phyloP scores from a whole-genome alignment of 1,284 basidiomycete genomes.

The Naganishia sp. region DNA sequence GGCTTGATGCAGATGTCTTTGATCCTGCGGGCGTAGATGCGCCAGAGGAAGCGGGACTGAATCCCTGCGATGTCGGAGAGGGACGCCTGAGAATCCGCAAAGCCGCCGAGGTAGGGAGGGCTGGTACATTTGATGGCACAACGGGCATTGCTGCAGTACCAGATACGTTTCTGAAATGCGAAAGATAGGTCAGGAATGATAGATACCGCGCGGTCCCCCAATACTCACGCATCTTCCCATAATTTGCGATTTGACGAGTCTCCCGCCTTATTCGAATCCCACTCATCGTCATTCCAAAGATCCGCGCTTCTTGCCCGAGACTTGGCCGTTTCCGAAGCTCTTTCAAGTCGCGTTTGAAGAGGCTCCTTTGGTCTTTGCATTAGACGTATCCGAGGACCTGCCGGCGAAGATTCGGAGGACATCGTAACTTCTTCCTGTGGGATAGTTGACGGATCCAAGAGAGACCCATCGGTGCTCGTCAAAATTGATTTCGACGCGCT shows the following conservation, averaged over 20 bases:
- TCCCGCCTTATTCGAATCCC: constrained; percentile 38
- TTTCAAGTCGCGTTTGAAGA: not conserved
- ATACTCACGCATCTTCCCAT: constrained; percentile 47
- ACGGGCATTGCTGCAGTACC: constrained; percentile 14
- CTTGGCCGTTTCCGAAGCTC: not conserved
- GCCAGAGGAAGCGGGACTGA: constrained; percentile 20
- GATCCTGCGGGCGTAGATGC: constrained; percentile 20
- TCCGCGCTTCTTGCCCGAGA: not conserved
- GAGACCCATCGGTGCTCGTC: not conserved
- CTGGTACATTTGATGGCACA: constrained; percentile 18
- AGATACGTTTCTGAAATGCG: not conserved
- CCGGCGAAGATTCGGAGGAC: not conserved
- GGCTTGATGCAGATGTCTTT: constrained; percentile 23
- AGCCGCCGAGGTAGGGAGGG: constrained; percentile 29
- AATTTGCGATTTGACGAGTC: constrained; percentile 42
- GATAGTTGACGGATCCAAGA: not conserved
- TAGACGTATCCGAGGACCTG: constrained; percentile 7
- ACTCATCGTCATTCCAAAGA: constrained; percentile 40
- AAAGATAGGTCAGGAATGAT: not conserved
- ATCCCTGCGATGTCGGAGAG: constrained; percentile 26
- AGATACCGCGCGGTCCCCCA: not conserved
- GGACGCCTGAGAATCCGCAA: constrained; percentile 33
- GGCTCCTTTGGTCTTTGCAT: constrained; percentile 22
- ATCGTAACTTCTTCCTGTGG: not conserved
- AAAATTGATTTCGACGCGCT: not conserved